Evolutionary conservation across 345 rosid genomes (phyloP).

Genomic region (Gossypium anomalum): DNA sequence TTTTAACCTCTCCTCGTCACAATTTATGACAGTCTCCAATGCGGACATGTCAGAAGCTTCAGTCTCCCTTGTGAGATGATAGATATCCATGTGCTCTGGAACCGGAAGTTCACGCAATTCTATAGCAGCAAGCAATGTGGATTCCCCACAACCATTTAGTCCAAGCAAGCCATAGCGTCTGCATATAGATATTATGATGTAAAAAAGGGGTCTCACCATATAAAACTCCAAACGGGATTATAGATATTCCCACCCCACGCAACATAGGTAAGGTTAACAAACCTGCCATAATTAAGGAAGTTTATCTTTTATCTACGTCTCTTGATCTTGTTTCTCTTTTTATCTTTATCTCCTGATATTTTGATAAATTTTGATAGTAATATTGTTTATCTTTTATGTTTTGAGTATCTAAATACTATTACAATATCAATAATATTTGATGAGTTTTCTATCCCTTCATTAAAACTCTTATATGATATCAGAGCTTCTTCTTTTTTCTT

Average conservation of each 20-base stretch:
- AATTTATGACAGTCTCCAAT: constrained; percentile 75
- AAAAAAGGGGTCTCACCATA: background rate
- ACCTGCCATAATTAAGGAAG: constrained; percentile 86
- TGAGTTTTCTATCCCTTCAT: too few species aligned
- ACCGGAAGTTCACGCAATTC: constrained; percentile 87
- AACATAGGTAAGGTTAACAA: constrained; percentile 8
- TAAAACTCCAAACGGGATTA: background rate
- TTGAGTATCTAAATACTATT: too few species aligned
- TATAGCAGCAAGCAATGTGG: constrained; percentile 80
- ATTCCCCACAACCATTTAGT: constrained; percentile 95
- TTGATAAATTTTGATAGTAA: too few species aligned
- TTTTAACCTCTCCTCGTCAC: constrained; percentile 90
- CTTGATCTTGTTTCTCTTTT: too few species aligned
- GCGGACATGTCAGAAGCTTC: constrained; percentile 97
- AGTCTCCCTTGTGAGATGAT: constrained; percentile 79
- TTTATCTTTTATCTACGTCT: too few species aligned
- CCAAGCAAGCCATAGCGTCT: constrained; percentile 98
- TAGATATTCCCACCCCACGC: background rate
- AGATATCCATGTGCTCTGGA: constrained; percentile 93
- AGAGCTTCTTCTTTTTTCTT: too few species aligned
- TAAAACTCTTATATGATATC: too few species aligned
- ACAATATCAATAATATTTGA: too few species aligned
- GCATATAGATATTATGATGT: constrained; percentile 6
- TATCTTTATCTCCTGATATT: too few species aligned
- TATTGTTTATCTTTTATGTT: too few species aligned